Percentiles rank a stretch among this genome's conserved stretches.
These are phyloP conservation scores for Botrytis fragariae DNA, from an alignment of 2,329 filamentous ascomycete genomes.

Conservation along the genomic window DNA sequence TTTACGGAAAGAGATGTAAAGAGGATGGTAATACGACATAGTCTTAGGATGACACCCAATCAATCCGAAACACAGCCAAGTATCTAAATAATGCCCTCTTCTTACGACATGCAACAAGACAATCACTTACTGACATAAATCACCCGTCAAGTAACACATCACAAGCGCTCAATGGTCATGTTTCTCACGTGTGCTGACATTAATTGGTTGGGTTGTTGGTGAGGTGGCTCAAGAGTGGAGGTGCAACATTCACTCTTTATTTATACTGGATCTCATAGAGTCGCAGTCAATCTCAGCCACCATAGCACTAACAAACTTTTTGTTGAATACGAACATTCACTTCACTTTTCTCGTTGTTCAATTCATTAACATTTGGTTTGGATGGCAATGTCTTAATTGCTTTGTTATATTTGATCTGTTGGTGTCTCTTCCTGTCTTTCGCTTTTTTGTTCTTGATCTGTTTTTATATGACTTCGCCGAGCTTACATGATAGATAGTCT, in stretches of 20 bases:
- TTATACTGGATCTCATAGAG: not conserved
- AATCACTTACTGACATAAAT: not conserved
- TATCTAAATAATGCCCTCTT: not conserved
- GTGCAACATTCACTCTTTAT: not conserved
- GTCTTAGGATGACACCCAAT: not conserved
- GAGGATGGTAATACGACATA: not conserved
- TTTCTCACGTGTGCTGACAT: constrained; percentile 1
- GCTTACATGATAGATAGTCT: not conserved
- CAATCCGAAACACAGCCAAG: not conserved
- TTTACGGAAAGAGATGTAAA: no score
- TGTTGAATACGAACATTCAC: not conserved
- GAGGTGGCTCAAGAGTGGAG: not conserved
- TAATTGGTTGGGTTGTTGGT: not conserved
- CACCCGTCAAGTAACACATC: not conserved
- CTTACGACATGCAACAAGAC: constrained; percentile 2
- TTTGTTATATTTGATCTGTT: not conserved
- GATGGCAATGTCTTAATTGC: not conserved
- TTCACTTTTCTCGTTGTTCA: not conserved
- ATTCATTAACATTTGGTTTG: not conserved
- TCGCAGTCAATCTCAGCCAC: constrained; percentile 12
- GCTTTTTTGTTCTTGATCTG: not conserved
- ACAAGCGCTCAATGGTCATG: not conserved
- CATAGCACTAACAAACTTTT: not conserved
- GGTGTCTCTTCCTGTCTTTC: not conserved
- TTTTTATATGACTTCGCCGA: not conserved